Conservation (phyloP, 768 basidiomycete species). For the Glaciozyma antarctica region DNA sequence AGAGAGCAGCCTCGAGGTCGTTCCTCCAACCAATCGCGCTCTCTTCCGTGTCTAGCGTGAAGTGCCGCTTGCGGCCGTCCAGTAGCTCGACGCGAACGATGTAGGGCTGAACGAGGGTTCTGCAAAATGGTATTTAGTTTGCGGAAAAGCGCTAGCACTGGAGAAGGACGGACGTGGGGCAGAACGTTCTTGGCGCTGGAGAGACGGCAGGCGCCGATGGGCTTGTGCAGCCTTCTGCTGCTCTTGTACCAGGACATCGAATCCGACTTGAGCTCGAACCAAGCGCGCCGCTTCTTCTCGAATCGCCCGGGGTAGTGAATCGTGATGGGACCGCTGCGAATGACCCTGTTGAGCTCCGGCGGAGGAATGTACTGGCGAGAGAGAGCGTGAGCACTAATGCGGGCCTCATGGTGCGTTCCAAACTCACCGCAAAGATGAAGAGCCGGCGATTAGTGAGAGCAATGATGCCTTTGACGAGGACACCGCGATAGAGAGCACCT, state of each 20-base stretch:
- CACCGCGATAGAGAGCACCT: conserved; percentile 4
- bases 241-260: not conserved
- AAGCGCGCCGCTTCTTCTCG: not conserved
- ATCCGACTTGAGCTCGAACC: conserved; percentile 4
- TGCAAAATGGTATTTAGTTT: not conserved
- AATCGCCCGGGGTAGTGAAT: not conserved
- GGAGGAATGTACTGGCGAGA: not conserved
- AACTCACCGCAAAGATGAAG: conserved; percentile 3
- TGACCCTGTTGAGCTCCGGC: not conserved
- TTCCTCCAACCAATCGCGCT: not conserved
- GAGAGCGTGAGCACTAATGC: too few species aligned
- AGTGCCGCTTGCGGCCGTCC: not conserved
- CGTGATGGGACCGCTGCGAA: not conserved
- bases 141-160: too few species aligned
- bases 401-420: too few species aligned
- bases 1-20: not conserved
- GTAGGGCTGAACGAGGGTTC: not conserved
- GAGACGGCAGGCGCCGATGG: conserved; percentile 3
- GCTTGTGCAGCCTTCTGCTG: not conserved
- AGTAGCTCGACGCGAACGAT: not conserved
- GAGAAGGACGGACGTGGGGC: not conserved
- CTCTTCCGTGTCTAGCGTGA: conserved; percentile 3
- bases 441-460: not conserved
- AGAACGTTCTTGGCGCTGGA: not conserved
- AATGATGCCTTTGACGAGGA: conserved; percentile 5